Evolutionary conservation across 2,329 filamentous ascomycete genomes (phyloP).

Genomic region (Grosmannia huntii): DNA sequence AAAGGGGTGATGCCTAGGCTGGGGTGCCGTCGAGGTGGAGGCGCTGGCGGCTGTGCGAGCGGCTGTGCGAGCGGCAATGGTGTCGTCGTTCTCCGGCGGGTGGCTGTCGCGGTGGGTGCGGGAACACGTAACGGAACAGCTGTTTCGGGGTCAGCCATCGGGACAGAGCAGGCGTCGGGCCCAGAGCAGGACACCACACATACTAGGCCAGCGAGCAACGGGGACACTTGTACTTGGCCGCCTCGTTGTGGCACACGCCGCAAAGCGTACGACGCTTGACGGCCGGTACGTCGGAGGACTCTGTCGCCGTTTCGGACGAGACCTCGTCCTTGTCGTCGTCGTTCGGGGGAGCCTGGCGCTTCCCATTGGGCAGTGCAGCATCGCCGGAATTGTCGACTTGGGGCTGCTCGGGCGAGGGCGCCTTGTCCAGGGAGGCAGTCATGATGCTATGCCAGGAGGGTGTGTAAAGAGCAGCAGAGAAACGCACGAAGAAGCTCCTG

Average conservation of each 20-base stretch:
- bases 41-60: background rate
- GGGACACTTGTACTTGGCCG: slow-evolving; percentile 51
- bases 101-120: slow-evolving; percentile 19
- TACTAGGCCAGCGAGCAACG: slow-evolving; percentile 46
- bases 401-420: background rate
- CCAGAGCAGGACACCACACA: slow-evolving; percentile 15
- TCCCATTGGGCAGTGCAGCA: background rate
- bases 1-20: slow-evolving; percentile 29
- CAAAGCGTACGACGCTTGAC: slow-evolving; percentile 26
- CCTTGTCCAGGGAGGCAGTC: background rate
- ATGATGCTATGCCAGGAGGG: background rate
- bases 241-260: slow-evolving; percentile 36
- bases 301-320: background rate
- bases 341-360: background rate
- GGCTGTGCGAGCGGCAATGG: background rate
- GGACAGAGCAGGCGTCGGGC: background rate
- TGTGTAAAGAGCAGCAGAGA: background rate
- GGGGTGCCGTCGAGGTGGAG: background rate
- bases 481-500: no score
- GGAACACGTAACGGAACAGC: slow-evolving; percentile 47
- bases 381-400: background rate
- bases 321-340: slow-evolving; percentile 1
- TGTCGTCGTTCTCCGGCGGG: slow-evolving; percentile 13
- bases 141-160: slow-evolving; percentile 15
- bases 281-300: background rate